Evolutionary conservation across 2,329 filamentous ascomycete genomes (phyloP).

Genomic region (Monilinia laxa): DNA sequence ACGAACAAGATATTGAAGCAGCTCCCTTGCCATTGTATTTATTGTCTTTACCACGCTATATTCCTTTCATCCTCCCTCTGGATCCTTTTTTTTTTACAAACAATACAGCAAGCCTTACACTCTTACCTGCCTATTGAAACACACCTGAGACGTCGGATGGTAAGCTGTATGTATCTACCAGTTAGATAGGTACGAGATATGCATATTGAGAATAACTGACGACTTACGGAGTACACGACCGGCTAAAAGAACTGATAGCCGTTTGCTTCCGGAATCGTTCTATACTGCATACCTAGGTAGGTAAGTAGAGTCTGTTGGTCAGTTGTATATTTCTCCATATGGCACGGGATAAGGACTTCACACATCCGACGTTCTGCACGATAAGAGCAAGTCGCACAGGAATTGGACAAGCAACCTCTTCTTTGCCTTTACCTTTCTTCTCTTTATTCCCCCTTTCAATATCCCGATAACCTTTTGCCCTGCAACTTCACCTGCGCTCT

Average conservation of each 20-base stretch:
- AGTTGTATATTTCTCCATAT: neutral
- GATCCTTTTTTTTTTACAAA: neutral
- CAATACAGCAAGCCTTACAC: neutral
- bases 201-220: too few relatives aligned
- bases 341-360: conserved; percentile 1
- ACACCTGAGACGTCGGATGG: neutral
- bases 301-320: too few relatives aligned
- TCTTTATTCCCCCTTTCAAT: neutral
- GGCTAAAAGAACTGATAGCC: neutral
- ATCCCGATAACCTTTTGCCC: neutral
- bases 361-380: conserved; percentile 2
- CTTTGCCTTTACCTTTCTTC: neutral
- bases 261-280: conserved; percentile 9
- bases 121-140: neutral
- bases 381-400: conserved; percentile 7
- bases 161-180: conserved; percentile 4
- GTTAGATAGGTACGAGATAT: too few relatives aligned
- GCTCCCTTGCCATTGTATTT: too few relatives aligned
- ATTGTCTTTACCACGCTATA: too few relatives aligned
- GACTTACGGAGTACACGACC: too few relatives aligned
- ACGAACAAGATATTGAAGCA: too few relatives aligned
- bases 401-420: conserved; percentile 1
- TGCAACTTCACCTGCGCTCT: conserved; percentile 8
- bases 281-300: neutral
- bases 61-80: too few relatives aligned